Percentiles rank a stretch among this genome's conserved stretches.
phyloP scores from a whole-genome alignment of 768 basidiomycete species.

The Russula foetens region DNA sequence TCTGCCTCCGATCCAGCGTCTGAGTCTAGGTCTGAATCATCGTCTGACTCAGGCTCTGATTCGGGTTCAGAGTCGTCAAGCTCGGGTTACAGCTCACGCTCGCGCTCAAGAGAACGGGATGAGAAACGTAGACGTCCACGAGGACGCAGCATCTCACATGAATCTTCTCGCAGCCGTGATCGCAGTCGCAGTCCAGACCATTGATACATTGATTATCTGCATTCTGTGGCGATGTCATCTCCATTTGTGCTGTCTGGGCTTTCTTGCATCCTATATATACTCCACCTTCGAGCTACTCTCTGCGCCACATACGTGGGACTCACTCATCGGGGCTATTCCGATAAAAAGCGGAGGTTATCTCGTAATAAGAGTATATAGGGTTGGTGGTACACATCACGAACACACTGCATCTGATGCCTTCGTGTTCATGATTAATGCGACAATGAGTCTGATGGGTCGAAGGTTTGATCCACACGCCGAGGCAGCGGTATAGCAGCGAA shows the following conservation, averaged over 20 bases:
- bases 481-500: neutral
- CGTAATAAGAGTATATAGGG: neutral
- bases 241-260: neutral
- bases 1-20: neutral
- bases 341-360: neutral
- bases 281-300: neutral
- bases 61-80: conserved; percentile 43
- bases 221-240: neutral
- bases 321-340: neutral
- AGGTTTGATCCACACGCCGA: neutral
- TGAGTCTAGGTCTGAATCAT: conserved; percentile 23
- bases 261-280: neutral
- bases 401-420: conserved; percentile 19
- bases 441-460: conserved; percentile 33
- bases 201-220: neutral
- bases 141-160: conserved; percentile 16
- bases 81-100: conserved; percentile 27
- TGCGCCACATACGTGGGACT: neutral
- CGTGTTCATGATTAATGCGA: conserved; percentile 48
- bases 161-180: conserved; percentile 14
- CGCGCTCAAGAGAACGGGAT: conserved; percentile 38
- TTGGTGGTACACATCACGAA: neutral
- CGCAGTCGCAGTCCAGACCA: conserved; percentile 1
- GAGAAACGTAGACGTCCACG: conserved; percentile 30
- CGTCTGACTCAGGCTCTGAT: conserved; percentile 31